Evolutionary conservation across 305 asterid genomes (phyloP).

Genomic region (Fraxinus nigra): DNA sequence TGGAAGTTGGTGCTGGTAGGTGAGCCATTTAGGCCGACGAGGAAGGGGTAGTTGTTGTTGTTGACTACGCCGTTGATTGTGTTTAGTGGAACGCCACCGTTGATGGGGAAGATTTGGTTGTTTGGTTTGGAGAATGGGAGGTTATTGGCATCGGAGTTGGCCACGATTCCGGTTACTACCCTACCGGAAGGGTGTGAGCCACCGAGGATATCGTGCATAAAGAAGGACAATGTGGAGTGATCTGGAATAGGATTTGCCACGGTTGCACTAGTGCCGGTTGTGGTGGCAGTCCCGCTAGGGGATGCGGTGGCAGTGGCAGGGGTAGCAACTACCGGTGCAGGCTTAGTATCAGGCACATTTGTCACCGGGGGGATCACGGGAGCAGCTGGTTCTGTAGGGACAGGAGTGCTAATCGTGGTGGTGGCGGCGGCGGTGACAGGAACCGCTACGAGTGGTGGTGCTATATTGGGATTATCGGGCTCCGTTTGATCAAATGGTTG

Average conservation of each 20-base stretch:
- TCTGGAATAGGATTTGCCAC: not conserved
- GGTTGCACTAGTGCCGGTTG: not conserved
- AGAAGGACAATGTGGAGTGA: conserved; percentile 3
- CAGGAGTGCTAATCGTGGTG: conserved; percentile 7
- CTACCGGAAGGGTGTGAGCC: not conserved
- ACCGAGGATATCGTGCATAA: conserved; percentile 1
- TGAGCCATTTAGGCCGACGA: not conserved
- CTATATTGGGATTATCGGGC: not conserved
- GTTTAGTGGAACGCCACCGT: not conserved
- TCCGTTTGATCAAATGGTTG: not conserved
- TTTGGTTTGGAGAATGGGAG: not conserved
- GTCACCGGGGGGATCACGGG: conserved; percentile 21
- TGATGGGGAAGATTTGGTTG: conserved; percentile 7
- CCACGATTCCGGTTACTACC: not conserved
- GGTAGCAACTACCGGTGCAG: conserved; percentile 5
- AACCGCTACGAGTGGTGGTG: not conserved
- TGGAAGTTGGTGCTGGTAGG: conserved; percentile 1
- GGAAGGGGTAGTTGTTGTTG: conserved; percentile 10
- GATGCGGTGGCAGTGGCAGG: not conserved
- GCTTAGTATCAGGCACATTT: not conserved
- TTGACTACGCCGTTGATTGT: not conserved
- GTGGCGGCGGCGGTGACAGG: conserved; percentile 2
- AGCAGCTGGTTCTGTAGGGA: conserved; percentile 10
- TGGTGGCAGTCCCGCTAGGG: not conserved
- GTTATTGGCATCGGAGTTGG: not conserved